Percentiles rank a stretch among this genome's conserved stretches.
phyloP scores from a whole-genome alignment of 345 rosid species.

The Eucalyptus marginata region DNA sequence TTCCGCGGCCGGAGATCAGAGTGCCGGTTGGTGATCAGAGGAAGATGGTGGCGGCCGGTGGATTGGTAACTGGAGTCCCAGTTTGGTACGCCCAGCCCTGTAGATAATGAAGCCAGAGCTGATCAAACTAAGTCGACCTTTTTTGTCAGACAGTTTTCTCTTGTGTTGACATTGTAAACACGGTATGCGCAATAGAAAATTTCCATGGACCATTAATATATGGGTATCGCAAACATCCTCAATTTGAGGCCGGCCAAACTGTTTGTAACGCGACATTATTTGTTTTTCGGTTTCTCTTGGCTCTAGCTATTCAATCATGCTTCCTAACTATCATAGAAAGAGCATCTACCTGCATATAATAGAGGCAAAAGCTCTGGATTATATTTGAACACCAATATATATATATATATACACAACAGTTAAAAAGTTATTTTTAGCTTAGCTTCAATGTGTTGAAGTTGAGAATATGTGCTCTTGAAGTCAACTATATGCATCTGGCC shows the following conservation, averaged over 20 bases:
- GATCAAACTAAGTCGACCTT: not conserved
- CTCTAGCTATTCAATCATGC: not conserved
- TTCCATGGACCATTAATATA: not conserved
- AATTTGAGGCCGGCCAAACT: not conserved
- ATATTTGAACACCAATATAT: not conserved
- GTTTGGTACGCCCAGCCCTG: slow-evolving; percentile 11
- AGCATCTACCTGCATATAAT: not conserved
- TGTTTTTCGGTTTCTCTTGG: not conserved
- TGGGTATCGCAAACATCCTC: not conserved
- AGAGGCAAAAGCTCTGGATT: not conserved
- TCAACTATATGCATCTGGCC: not conserved
- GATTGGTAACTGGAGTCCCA: slow-evolving; percentile 29
- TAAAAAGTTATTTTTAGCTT: not conserved
- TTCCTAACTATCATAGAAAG: not conserved
- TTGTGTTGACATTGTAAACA: not conserved
- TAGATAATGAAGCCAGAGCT: not conserved
- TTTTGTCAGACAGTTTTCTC: not conserved
- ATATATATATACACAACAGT: not conserved
- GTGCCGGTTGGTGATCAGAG: not conserved
- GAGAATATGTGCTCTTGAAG: not conserved
- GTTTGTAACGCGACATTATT: not conserved
- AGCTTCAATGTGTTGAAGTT: not conserved
- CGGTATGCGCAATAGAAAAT: not conserved
- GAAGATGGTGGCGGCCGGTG: not conserved
- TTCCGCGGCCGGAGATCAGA: not conserved